A percentile compares a stretch with the other conserved stretches of the same genome.
Conservation (phyloP, 2,329 filamentous ascomycete genomes). For the Sarocladium kiliense region DNA sequence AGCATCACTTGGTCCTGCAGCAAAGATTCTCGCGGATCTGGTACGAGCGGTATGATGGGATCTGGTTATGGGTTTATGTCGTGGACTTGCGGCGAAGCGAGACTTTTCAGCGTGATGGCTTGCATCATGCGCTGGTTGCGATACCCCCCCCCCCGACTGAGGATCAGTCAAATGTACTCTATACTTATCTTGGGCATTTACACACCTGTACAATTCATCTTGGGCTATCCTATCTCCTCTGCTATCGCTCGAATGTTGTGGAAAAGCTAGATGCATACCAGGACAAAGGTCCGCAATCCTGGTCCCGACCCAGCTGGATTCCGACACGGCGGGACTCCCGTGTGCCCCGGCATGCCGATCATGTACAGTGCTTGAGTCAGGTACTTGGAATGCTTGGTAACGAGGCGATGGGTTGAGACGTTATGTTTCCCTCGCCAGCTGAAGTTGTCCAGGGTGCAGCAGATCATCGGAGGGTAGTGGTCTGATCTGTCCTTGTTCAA, state of each 20-base stretch:
- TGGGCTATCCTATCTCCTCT: not conserved
- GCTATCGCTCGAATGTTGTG: not conserved
- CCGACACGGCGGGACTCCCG: conserved; percentile 3
- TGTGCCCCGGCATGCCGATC: not conserved
- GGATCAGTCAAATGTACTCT: not conserved
- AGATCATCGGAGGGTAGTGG: not conserved
- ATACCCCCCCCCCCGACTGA: not conserved
- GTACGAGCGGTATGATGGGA: not conserved
- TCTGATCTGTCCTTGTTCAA: not conserved
- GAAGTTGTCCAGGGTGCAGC: not conserved
- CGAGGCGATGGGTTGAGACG: not conserved
- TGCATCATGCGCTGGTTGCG: not conserved
- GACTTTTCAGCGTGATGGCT: not conserved
- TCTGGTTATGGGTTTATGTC: not conserved
- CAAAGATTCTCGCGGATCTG: not conserved
- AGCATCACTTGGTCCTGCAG: not conserved
- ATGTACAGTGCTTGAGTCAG: not conserved
- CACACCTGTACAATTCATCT: not conserved
- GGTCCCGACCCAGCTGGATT: not conserved
- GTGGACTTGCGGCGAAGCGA: not conserved
- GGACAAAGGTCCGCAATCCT: not conserved
- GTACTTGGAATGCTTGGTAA: not conserved
- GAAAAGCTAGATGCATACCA: not conserved
- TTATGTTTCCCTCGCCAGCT: not conserved
- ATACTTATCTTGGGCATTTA: not conserved